Conservation (phyloP, 352 stramenopile species). For the Blastocystis sp. region DNA sequence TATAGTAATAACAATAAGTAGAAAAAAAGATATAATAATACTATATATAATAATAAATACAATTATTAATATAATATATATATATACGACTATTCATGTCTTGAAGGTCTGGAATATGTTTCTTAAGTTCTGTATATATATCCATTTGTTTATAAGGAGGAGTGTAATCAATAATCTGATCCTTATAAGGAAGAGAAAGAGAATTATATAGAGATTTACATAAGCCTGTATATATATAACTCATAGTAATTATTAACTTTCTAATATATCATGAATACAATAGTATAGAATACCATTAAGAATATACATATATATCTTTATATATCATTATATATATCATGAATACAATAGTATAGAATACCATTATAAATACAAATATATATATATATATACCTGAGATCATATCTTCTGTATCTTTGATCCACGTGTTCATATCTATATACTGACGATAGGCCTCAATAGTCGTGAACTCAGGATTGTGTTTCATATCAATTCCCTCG, state of each 20-base stretch:
- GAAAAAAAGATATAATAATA: background rate
- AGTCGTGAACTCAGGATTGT: conserved; percentile 97
- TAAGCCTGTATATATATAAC: conserved; percentile 1
- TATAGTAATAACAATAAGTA: background rate
- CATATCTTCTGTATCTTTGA: conserved; percentile 77
- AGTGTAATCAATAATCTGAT: conserved; percentile 64
- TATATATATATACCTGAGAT: conserved; percentile 63
- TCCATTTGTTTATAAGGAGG: conserved; percentile 77
- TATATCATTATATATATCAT: background rate
- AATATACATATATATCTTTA: background rate
- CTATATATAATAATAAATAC: background rate
- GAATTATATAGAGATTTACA: conserved; percentile 1
- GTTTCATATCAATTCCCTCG: conserved; percentile 81
- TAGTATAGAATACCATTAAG: background rate
- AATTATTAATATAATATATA: background rate
- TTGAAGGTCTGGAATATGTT: background rate
- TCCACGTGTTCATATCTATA: conserved; percentile 90
- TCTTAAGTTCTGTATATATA: conserved; percentile 63
- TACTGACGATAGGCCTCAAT: conserved; percentile 95
- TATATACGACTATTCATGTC: conserved; percentile 29
- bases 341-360: background rate
- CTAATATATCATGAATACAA: background rate
- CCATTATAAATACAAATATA: conserved; percentile 3
- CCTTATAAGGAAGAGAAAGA: background rate
- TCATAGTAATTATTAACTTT: background rate